Conservation (phyloP, 176 grass and related monocot genomes). For the Tillandsia fasciculata region DNA sequence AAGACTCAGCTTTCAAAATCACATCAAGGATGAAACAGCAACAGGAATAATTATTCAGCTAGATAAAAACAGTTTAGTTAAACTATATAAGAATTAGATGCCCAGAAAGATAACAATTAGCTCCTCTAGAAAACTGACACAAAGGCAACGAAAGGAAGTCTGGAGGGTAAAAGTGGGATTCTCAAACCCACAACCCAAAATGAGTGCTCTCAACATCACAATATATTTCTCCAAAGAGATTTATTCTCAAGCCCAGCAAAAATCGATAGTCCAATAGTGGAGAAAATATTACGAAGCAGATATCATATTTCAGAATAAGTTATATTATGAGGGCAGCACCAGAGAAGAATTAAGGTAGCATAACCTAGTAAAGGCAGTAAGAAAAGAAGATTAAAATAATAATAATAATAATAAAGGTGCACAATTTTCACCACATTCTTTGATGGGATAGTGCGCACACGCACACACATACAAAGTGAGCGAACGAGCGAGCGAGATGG, state of each 20-base stretch:
- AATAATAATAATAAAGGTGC: background rate
- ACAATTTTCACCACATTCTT: background rate
- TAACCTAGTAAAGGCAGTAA: background rate
- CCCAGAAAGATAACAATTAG: background rate
- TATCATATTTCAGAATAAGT: background rate
- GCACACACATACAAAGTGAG: background rate
- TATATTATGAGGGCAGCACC: background rate
- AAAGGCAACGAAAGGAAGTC: background rate
- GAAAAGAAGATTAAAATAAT: background rate
- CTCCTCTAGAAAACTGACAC: background rate
- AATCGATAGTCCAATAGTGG: too few relatives aligned
- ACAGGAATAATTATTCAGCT: background rate
- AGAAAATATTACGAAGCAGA: background rate
- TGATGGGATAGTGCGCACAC: background rate
- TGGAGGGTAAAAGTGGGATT: too few relatives aligned
- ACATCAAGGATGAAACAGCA: background rate
- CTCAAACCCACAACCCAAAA: background rate
- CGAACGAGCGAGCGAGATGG: too few relatives aligned
- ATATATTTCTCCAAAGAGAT: too few relatives aligned
- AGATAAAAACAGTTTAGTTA: slow-evolving; percentile 1
- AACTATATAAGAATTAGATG: slow-evolving; percentile 1
- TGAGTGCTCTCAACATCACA: too few relatives aligned
- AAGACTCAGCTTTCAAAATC: background rate
- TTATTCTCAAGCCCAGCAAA: too few relatives aligned
- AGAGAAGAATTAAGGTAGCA: background rate